These are phyloP conservation scores for Suhomyces prunicola DNA, from an alignment of 805 yeast species.

Conservation along the genomic window DNA sequence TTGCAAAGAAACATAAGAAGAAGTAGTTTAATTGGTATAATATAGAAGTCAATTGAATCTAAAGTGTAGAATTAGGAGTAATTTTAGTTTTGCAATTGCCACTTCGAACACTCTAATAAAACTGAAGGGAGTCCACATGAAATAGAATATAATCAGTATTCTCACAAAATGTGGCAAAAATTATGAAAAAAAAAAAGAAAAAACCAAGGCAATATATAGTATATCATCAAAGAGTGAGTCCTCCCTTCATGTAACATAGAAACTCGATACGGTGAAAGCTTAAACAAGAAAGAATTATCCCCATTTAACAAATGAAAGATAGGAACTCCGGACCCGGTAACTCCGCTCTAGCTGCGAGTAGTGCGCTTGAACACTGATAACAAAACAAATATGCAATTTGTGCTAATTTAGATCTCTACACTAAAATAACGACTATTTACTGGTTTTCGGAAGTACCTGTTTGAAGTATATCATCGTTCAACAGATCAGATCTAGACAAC, in stretches of 20 bases:
- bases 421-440: neutral
- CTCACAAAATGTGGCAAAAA: neutral
- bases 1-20: conserved; percentile 81
- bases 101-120: no score
- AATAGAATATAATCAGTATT: neutral
- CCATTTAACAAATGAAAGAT: neutral
- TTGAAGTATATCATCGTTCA: neutral
- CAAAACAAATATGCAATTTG: neutral
- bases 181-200: no score
- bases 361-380: neutral
- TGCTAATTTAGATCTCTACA: neutral
- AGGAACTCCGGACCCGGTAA: neutral
- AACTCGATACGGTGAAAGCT: neutral
- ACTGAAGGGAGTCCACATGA: no score
- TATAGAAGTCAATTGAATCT: neutral
- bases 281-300: neutral
- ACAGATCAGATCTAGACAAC: neutral
- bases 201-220: no score
- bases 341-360: neutral
- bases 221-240: neutral
- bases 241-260: no score
- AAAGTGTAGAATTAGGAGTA: neutral
- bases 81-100: no score
- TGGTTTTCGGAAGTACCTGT: neutral
- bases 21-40: conserved; percentile 11